A percentile compares a stretch with the other conserved stretches of the same genome.
phyloP scores from a whole-genome alignment of 2,329 filamentous ascomycete genomes.

The Fusarium hostae region DNA sequence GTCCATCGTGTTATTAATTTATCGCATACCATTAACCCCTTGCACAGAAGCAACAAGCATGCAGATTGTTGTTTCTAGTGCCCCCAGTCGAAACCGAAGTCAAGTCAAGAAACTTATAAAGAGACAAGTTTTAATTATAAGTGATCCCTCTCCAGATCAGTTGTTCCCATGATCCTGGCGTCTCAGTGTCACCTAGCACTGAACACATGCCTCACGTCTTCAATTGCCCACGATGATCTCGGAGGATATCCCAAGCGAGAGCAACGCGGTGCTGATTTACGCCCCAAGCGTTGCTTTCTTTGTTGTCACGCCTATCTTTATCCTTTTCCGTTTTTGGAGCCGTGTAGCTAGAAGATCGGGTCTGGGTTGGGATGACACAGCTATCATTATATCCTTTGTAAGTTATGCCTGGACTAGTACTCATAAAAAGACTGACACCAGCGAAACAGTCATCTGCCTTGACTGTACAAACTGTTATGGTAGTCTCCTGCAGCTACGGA shows the following conservation, averaged over 20 bases:
- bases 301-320: slow-evolving; percentile 54
- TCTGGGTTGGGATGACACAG: slow-evolving; percentile 56
- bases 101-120: not conserved
- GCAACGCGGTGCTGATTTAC: slow-evolving; percentile 53
- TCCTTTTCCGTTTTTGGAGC: slow-evolving; percentile 54
- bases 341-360: slow-evolving; percentile 51
- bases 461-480: slow-evolving; percentile 53
- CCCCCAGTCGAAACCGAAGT: not conserved
- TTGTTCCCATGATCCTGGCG: not conserved
- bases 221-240: slow-evolving; percentile 38
- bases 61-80: not conserved
- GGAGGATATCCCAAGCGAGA: slow-evolving; percentile 48
- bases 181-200: not conserved
- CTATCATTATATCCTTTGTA: slow-evolving; percentile 56
- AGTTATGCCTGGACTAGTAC: not conserved
- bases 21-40: not conserved
- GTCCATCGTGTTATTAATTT: slow-evolving; percentile 1
- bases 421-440: not conserved
- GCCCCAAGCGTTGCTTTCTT: slow-evolving; percentile 57
- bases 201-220: slow-evolving; percentile 1
- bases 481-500: slow-evolving; percentile 54
- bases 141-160: not conserved
- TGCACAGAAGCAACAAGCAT: slow-evolving; percentile 26
- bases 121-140: not conserved
- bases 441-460: slow-evolving; percentile 49